Base-by-base conservation (phyloP, 225 moss, liverwort and hornwort genomes). In the Polytrichum commune region DNA sequence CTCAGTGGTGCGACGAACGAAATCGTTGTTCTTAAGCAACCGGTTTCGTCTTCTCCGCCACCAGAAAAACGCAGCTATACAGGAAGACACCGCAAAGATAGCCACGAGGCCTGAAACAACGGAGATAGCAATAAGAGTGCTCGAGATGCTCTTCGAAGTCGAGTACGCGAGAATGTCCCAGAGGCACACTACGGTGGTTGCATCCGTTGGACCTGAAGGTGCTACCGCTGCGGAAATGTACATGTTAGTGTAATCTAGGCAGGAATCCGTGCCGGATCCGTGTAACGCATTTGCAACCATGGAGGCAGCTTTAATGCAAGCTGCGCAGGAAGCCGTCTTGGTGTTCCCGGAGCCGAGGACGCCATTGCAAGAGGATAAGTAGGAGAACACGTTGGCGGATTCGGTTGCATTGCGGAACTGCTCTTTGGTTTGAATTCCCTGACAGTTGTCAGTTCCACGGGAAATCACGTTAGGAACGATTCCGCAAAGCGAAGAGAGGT, bases 1-100 rank as follows among this genome's bases (percentile, higher is more conserved):
- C 54, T 73, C 54, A 30, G 75, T 73, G 54, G 81, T 81, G 29
- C 84, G 77, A 26, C 70, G 72, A 27, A 90, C 70, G 46, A 92
- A 90, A 6, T 71, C 69, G 62, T n/a, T 38, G 23, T 67, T 33
- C 8, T 20, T 32, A 18, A 18, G 23, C 20, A 24, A 62, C 2
- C 28, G 35, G 19, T 53, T 22, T 56, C 63, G 54, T 13, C 58
- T 57, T 19, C 58, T 64, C n/a, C 73, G 73, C 3, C 53, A 0
- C 27, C 60, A 19, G 18, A 26, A 6, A 8, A 73, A 29, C 20
- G 20, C 69, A 16, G 46, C 46, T 46, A 46, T 22, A 60, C 19
- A 6, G 22, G 58, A 29, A 30, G 20, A 60, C 24, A 23, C 81
- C 19, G 60, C 73, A 35, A 75, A 56, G 46, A 46, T 46, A 46